These are phyloP conservation scores for Saccharomyces hybrid DNA, from an alignment of 1,139 yeast species.

Conservation along the genomic window DNA sequence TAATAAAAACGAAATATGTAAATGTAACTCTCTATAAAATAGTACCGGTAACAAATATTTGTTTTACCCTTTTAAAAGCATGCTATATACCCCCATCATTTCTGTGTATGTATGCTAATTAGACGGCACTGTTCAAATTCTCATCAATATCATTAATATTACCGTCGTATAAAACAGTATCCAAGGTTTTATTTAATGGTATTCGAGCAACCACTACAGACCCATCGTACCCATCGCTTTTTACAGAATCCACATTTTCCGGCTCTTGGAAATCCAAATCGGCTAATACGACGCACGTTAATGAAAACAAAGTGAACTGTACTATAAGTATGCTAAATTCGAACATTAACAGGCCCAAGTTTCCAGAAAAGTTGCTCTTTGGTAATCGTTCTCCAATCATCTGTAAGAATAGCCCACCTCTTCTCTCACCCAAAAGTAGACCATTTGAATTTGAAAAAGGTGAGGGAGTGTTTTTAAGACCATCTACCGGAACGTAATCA, in stretches of 20 bases:
- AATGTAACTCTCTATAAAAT: conserved; percentile 11
- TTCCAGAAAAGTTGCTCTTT: conserved; percentile 28
- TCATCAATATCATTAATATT: conserved; percentile 7
- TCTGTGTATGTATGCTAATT: background rate
- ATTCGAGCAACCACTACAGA: conserved; percentile 1
- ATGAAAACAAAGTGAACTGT: conserved; percentile 32
- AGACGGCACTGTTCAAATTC: conserved; percentile 12
- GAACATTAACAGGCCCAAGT: conserved; percentile 24
- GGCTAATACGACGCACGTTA: conserved; percentile 32
- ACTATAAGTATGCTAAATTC: conserved; percentile 29
- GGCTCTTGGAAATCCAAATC: conserved; percentile 18
- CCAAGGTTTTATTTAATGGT: background rate
- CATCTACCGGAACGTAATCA: conserved; percentile 17
- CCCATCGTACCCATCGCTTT: conserved; percentile 10
- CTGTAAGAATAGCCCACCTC: conserved; percentile 35
- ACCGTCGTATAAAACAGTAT: background rate
- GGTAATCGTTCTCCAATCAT: conserved; percentile 39
- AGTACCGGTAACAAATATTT: conserved; percentile 23
- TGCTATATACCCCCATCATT: background rate
- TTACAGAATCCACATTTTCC: conserved; percentile 2
- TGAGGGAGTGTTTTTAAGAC: conserved; percentile 25
- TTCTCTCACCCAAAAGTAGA: conserved; percentile 26
- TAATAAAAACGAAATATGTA: conserved; percentile 8
- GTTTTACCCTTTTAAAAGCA: conserved; percentile 9
- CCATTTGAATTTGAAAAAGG: conserved; percentile 25